Evolutionary conservation across 1,284 basidiomycete genomes (phyloP).

Genomic region (Leucoagaricus sp.): DNA sequence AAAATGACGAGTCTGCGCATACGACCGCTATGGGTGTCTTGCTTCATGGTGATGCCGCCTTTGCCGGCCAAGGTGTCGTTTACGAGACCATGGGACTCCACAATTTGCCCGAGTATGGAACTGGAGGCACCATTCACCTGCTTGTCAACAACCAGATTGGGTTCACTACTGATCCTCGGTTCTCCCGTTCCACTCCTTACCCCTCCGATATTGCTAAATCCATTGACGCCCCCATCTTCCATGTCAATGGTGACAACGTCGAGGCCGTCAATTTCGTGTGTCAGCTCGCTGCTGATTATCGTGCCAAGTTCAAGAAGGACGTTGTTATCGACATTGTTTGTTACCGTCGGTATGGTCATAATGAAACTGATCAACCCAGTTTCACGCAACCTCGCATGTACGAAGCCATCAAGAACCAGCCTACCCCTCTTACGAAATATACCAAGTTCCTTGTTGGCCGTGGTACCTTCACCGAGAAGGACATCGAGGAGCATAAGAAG

Average conservation of each 20-base stretch:
- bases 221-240: constrained; percentile 99
- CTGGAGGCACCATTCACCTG: constrained; percentile 97
- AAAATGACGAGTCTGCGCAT: constrained; percentile 80
- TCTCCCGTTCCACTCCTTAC: constrained; percentile 97
- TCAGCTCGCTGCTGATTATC: constrained; percentile 97
- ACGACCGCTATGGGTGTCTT: constrained; percentile 91
- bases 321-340: constrained; percentile 99
- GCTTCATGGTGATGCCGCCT: constrained; percentile 98
- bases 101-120: constrained; percentile 93
- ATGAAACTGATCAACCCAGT: constrained; percentile 98
- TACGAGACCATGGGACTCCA: constrained; percentile 99
- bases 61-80: constrained; percentile 97
- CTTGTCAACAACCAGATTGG: constrained; percentile 99
- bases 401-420: constrained; percentile 94
- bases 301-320: constrained; percentile 98
- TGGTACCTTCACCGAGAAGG: constrained; percentile 92
- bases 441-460: constrained; percentile 89
- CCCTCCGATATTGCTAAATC: constrained; percentile 99
- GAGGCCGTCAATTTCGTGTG: constrained; percentile 99
- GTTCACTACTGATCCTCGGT: constrained; percentile 98
- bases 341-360: constrained; percentile 98
- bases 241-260: constrained; percentile 98
- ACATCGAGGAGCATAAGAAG: constrained; percentile 98
- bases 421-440: constrained; percentile 91
- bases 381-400: constrained; percentile 99